phyloP scores from a whole-genome alignment of 192 early-diverging fungal genomes.

The Linderina pennispora region DNA sequence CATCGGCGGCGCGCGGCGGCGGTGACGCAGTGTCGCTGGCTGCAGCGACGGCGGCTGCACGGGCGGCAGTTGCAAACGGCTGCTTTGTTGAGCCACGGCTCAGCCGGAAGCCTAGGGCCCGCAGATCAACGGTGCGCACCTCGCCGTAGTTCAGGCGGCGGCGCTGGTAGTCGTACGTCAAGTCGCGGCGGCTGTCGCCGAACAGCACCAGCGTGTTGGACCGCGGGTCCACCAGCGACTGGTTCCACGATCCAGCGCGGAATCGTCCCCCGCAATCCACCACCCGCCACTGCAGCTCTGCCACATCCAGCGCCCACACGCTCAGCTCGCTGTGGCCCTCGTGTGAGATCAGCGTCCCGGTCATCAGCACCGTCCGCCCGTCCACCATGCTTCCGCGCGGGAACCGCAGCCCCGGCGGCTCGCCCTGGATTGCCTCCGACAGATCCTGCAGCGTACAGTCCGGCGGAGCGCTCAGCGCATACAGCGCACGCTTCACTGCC shows the following conservation, averaged over 20 bases:
- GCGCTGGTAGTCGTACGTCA: slow-evolving; percentile 72
- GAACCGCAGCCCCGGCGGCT: slow-evolving; percentile 71
- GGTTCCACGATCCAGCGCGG: slow-evolving; percentile 70
- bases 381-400: slow-evolving; percentile 67
- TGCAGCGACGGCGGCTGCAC: slow-evolving; percentile 3
- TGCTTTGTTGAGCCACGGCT: slow-evolving; percentile 46
- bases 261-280: slow-evolving; percentile 66
- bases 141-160: slow-evolving; percentile 76
- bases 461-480: slow-evolving; percentile 58
- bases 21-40: slow-evolving; percentile 10
- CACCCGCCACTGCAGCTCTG: slow-evolving; percentile 56
- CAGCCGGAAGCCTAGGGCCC: slow-evolving; percentile 64
- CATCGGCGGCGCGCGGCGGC: background rate
- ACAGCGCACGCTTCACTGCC: slow-evolving; percentile 65
- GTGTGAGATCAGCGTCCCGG: slow-evolving; percentile 65
- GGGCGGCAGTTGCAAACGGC: slow-evolving; percentile 14
- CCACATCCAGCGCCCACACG: slow-evolving; percentile 64
- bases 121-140: slow-evolving; percentile 62
- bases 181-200: slow-evolving; percentile 59
- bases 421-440: slow-evolving; percentile 62
- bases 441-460: slow-evolving; percentile 58
- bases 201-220: slow-evolving; percentile 65
- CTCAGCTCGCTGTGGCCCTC: slow-evolving; percentile 61
- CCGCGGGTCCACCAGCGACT: slow-evolving; percentile 57
- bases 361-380: slow-evolving; percentile 58